Conservation (phyloP, 108 stramenopile species). For the Nannochloropsis gaditana region DNA sequence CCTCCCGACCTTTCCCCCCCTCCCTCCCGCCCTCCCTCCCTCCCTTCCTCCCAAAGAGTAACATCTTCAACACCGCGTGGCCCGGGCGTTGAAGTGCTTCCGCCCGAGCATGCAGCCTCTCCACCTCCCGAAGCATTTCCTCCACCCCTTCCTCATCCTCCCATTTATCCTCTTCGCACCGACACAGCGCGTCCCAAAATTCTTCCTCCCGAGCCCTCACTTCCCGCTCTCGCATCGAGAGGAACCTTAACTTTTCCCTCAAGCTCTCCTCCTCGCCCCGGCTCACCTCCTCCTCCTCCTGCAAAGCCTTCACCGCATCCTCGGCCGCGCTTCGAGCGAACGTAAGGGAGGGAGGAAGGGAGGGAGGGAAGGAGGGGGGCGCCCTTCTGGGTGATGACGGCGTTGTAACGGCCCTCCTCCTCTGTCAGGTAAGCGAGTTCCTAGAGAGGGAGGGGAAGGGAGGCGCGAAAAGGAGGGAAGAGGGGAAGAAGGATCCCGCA, state of each 20-base stretch:
- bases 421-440: not conserved
- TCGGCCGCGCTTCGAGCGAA: not conserved
- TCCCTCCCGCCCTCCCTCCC: not conserved
- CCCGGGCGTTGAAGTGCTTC: not conserved
- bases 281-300: not conserved
- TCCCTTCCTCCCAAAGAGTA: not conserved
- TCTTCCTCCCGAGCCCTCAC: not conserved
- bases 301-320: not conserved
- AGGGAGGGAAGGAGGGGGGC: not conserved
- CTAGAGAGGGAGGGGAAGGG: not conserved
- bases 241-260: not conserved
- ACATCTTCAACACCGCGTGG: not conserved
- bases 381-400: not conserved
- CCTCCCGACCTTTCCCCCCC: not conserved
- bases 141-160: not conserved
- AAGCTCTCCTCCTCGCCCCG: not conserved
- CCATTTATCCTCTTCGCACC: slow-evolving; percentile 12
- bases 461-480: not conserved
- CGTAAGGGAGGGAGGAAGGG: not conserved
- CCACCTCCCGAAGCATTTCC: not conserved
- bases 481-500: not conserved
- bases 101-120: not conserved
- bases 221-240: not conserved
- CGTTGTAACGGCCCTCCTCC: not conserved
- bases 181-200: not conserved